phyloP scores from a whole-genome alignment of 2,329 filamentous ascomycete genomes.

The Alternaria hordeiaustralica region DNA sequence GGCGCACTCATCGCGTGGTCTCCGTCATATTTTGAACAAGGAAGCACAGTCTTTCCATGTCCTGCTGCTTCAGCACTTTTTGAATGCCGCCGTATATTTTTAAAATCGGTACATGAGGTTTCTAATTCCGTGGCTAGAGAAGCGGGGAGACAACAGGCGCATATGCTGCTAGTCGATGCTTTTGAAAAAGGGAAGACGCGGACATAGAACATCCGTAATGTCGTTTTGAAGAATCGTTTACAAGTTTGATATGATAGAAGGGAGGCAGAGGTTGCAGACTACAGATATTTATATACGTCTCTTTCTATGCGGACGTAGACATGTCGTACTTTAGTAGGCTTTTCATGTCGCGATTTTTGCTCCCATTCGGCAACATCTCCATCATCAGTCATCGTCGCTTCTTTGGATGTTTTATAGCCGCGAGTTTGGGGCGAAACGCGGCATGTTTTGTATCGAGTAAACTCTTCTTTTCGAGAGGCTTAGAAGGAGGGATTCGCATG shows the following conservation, averaged over 20 bases:
- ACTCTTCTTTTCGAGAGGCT: background rate
- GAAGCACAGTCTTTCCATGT: background rate
- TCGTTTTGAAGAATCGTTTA: too few species aligned
- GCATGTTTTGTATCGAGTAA: background rate
- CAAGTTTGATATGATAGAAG: background rate
- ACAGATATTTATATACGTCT: background rate
- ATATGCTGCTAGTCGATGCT: rapidly evolving
- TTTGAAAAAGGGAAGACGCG: background rate
- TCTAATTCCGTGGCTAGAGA: background rate
- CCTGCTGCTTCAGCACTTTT: background rate
- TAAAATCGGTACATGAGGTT: background rate
- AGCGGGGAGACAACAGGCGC: background rate
- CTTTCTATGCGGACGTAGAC: background rate
- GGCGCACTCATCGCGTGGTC: background rate
- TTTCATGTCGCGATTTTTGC: too few species aligned
- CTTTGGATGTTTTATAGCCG: background rate
- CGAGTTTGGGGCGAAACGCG: background rate
- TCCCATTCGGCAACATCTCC: too few species aligned
- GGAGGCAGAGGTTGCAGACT: too few species aligned
- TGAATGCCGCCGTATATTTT: background rate
- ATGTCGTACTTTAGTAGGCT: background rate
- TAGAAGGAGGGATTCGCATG: background rate
- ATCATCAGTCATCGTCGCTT: background rate
- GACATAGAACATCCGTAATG: too few species aligned
- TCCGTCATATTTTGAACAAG: background rate